Evolutionary conservation across 2,329 filamentous ascomycete genomes (phyloP).

Genomic region (Colletotrichum theobromicola): DNA sequence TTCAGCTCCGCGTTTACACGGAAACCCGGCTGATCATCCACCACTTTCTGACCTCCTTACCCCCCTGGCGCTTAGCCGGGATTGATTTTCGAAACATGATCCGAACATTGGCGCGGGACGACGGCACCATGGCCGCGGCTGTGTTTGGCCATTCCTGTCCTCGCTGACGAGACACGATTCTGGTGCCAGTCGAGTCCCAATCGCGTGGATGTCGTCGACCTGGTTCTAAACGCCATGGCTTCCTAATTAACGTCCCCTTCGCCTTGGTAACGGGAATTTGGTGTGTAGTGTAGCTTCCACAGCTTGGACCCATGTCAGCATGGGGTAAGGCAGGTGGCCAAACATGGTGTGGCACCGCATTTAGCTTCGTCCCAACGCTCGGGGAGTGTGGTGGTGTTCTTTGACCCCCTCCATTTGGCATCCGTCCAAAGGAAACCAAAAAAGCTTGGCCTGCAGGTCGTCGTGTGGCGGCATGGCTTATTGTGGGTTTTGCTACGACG

Average conservation of each 20-base stretch:
- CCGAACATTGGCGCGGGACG: conserved; percentile 1
- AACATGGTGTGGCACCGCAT: neutral
- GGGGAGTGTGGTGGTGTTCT: neutral
- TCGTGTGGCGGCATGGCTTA: neutral
- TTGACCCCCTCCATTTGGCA: neutral
- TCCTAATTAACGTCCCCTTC: neutral
- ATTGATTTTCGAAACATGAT: conserved; percentile 6
- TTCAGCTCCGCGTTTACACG: neutral
- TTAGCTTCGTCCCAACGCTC: neutral
- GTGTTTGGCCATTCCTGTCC: neutral
- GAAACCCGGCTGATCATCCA: no score
- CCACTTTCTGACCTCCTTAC: no score
- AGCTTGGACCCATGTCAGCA: neutral
- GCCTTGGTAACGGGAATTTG: neutral
- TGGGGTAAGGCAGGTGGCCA: neutral
- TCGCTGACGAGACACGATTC: neutral
- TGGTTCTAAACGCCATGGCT: neutral
- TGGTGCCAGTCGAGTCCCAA: neutral
- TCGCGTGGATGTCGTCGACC: neutral
- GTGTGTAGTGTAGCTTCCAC: neutral
- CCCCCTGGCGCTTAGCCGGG: neutral
- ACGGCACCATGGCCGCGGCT: neutral
- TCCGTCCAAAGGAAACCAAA: neutral
- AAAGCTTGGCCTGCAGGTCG: neutral
- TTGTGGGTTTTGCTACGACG: neutral